Conservation (phyloP, 495 filamentous ascomycete species). For the Neurospora sp. region DNA sequence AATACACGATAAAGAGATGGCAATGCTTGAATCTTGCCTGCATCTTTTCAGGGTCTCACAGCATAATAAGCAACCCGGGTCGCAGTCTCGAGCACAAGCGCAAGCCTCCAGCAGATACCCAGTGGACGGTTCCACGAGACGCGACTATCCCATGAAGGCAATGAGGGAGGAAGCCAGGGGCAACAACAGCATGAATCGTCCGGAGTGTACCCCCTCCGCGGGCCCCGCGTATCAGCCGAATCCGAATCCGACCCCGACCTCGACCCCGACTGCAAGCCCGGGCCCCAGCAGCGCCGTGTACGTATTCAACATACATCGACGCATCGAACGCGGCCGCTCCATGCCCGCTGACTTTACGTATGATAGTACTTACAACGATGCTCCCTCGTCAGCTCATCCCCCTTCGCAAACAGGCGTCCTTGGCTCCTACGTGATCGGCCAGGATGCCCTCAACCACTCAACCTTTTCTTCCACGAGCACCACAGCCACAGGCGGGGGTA, state of each 20-base stretch:
- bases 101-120: background rate
- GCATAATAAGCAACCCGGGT: background rate
- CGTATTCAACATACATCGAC: background rate
- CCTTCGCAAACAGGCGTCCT: background rate
- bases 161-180: background rate
- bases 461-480: background rate
- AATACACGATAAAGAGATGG: too few species aligned
- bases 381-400: background rate
- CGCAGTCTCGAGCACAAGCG: background rate
- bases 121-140: background rate
- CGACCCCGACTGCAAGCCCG: background rate
- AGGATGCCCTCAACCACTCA: background rate
- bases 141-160: background rate
- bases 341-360: background rate
- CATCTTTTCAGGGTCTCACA: background rate
- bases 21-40: too few species aligned
- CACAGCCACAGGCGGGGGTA: background rate
- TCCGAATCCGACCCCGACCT: background rate
- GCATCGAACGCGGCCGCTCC: background rate
- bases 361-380: background rate
- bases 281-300: background rate
- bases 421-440: background rate
- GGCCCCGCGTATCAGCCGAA: background rate
- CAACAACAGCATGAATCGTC: background rate
- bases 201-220: background rate